These are phyloP conservation scores for Pseudogymnoascus sp. DNA, from an alignment of 2,329 filamentous ascomycete species.

Conservation along the genomic window DNA sequence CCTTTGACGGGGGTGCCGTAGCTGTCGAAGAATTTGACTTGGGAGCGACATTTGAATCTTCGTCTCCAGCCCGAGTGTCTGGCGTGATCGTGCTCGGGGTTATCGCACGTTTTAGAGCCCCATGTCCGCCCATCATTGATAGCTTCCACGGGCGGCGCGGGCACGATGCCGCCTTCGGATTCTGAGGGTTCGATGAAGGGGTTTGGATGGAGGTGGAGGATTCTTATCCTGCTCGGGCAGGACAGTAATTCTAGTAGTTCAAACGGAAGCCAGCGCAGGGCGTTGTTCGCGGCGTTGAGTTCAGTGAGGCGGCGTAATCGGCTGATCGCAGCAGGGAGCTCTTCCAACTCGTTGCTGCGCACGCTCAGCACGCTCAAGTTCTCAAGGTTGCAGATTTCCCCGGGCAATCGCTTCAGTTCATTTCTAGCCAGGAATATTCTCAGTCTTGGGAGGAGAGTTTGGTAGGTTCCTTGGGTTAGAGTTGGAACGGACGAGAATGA, in stretches of 20 bases:
- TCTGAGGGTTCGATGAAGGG: conserved; percentile 43
- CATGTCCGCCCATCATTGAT: background rate
- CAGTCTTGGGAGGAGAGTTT: conserved; percentile 49
- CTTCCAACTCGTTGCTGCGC: conserved; percentile 53
- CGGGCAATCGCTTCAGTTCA: conserved; percentile 46
- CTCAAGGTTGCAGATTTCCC: conserved; percentile 53
- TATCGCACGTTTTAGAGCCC: background rate
- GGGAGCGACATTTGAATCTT: conserved; percentile 24
- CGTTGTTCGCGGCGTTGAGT: conserved; percentile 60
- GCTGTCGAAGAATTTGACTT: conserved; percentile 25
- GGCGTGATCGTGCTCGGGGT: background rate
- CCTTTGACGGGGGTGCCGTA: conserved; percentile 24
- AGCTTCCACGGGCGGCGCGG: background rate
- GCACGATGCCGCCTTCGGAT: background rate
- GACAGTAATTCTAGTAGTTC: conserved; percentile 53
- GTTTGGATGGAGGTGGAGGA: conserved; percentile 55
- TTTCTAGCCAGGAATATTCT: conserved; percentile 57
- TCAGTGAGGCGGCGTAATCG: conserved; percentile 51
- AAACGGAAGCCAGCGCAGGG: conserved; percentile 51
- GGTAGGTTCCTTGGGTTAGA: conserved; percentile 35
- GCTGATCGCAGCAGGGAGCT: conserved; percentile 53
- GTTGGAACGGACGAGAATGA: conserved; percentile 38
- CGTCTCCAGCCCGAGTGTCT: conserved; percentile 21
- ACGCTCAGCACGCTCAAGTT: conserved; percentile 58
- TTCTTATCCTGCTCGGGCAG: conserved; percentile 37